Conservation (phyloP, 2,329 filamentous ascomycete species). For the Colletotrichum endophyticum region DNA sequence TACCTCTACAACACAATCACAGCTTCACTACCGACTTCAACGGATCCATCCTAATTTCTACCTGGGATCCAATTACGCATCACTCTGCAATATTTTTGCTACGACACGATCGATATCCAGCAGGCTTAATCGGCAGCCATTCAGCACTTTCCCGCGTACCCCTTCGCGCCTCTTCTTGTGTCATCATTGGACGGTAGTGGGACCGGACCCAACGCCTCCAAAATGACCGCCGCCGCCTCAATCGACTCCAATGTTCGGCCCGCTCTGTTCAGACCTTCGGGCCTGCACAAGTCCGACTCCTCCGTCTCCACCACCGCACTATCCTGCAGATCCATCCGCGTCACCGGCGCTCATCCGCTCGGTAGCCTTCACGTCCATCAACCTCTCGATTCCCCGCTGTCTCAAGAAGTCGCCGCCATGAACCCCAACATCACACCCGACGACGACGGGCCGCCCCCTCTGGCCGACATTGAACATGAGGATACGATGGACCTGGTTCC, state of each 20-base stretch:
- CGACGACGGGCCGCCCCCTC: constrained; percentile 32
- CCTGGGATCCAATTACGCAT: background rate
- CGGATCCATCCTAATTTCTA: background rate
- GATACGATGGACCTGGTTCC: constrained; percentile 5
- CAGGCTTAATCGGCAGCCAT: background rate
- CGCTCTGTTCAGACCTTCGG: constrained; percentile 18
- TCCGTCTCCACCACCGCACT: constrained; percentile 32
- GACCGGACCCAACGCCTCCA: background rate
- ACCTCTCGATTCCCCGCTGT: constrained; percentile 22
- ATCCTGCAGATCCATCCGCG: constrained; percentile 38
- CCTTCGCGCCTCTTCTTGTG: background rate
- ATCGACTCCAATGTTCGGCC: constrained; percentile 20
- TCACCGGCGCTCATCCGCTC: constrained; percentile 44
- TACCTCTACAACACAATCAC: background rate
- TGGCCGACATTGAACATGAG: constrained; percentile 25
- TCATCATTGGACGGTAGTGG: background rate
- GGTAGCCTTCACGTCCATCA: constrained; percentile 47
- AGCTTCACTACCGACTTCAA: background rate
- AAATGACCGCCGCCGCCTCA: constrained; percentile 13
- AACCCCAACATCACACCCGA: constrained; percentile 22
- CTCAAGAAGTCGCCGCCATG: constrained; percentile 15
- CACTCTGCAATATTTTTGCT: background rate
- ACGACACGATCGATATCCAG: background rate
- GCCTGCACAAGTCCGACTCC: constrained; percentile 41
- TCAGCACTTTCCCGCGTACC: background rate